A percentile compares a stretch with the other conserved stretches of the same genome.
phyloP scores from a whole-genome alignment of 2,329 filamentous ascomycete species.

The Aquanectria penicillioides region DNA sequence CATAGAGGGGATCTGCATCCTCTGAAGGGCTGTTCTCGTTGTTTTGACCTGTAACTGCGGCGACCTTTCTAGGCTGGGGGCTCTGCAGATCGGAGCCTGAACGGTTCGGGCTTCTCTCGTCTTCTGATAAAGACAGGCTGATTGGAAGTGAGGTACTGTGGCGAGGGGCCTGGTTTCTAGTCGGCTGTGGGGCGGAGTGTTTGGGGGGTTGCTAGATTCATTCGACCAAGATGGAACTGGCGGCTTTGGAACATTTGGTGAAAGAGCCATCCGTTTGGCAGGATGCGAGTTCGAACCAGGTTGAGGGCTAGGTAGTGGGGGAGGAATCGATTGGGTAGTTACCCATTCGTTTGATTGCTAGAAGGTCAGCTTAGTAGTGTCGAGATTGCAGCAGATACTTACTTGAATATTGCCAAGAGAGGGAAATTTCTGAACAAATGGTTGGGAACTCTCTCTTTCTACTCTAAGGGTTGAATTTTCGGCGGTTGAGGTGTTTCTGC shows the following conservation, averaged over 20 bases:
- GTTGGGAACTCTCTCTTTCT: constrained; percentile 46
- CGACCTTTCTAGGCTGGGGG: constrained; percentile 57
- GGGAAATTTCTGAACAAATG: constrained; percentile 44
- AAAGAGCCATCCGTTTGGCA: constrained; percentile 63
- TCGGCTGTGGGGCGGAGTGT: constrained; percentile 30
- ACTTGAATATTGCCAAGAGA: constrained; percentile 49
- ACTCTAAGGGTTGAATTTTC: constrained; percentile 46
- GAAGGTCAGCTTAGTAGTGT: constrained; percentile 24
- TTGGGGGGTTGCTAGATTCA: constrained; percentile 44
- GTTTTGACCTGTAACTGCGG: constrained; percentile 47
- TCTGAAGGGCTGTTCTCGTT: constrained; percentile 73
- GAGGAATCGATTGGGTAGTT: constrained; percentile 49
- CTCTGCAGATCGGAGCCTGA: constrained; percentile 62
- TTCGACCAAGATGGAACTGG: constrained; percentile 63
- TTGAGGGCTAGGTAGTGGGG: constrained; percentile 44
- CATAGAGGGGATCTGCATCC: constrained; percentile 85
- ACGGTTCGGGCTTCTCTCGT: constrained; percentile 66
- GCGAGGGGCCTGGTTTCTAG: constrained; percentile 36
- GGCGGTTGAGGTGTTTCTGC: constrained; percentile 52
- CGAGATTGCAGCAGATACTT: constrained; percentile 20
- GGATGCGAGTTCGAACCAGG: constrained; percentile 55
- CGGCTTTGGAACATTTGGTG: constrained; percentile 60
- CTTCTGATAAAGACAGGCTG: constrained; percentile 67
- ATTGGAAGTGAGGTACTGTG: constrained; percentile 52
- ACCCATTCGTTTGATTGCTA: constrained; percentile 58